These are phyloP conservation scores for Haplosporangium sp. DNA, from an alignment of 371 early-diverging fungal genomes.

Conservation along the genomic window DNA sequence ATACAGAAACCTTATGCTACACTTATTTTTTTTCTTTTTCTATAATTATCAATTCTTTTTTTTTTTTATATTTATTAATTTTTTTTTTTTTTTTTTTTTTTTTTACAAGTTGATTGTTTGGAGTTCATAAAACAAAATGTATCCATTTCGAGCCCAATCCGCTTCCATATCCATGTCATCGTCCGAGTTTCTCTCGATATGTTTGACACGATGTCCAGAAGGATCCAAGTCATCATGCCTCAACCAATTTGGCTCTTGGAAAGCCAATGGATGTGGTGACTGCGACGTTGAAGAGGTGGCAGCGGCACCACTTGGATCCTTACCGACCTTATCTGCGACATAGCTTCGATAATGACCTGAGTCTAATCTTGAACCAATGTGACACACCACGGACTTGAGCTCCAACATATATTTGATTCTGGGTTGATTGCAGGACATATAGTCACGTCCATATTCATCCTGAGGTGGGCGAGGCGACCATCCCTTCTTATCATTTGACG, in stretches of 20 bases:
- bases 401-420: slow-evolving; percentile 61
- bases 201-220: slow-evolving; percentile 41
- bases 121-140: slow-evolving; percentile 70
- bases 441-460: slow-evolving; percentile 31
- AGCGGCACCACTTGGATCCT: background rate
- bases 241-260: slow-evolving; percentile 54
- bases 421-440: slow-evolving; percentile 33
- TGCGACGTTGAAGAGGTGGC: background rate
- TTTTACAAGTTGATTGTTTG: slow-evolving; percentile 51
- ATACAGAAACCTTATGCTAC: background rate
- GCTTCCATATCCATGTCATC: slow-evolving; percentile 55
- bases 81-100: background rate
- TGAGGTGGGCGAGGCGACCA: slow-evolving; percentile 24
- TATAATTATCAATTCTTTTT: background rate
- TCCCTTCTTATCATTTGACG: slow-evolving; percentile 19
- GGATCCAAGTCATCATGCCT: slow-evolving; percentile 55
- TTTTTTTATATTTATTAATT: background rate
- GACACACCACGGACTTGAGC: slow-evolving; percentile 69
- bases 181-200: slow-evolving; percentile 28
- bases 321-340: slow-evolving; percentile 50
- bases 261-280: slow-evolving; percentile 3
- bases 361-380: slow-evolving; percentile 60
- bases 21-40: background rate
- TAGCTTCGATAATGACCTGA: slow-evolving; percentile 71
- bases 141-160: slow-evolving; percentile 65